Conservation (phyloP, 495 filamentous ascomycete genomes). For the Alectoria sarmentosa region DNA sequence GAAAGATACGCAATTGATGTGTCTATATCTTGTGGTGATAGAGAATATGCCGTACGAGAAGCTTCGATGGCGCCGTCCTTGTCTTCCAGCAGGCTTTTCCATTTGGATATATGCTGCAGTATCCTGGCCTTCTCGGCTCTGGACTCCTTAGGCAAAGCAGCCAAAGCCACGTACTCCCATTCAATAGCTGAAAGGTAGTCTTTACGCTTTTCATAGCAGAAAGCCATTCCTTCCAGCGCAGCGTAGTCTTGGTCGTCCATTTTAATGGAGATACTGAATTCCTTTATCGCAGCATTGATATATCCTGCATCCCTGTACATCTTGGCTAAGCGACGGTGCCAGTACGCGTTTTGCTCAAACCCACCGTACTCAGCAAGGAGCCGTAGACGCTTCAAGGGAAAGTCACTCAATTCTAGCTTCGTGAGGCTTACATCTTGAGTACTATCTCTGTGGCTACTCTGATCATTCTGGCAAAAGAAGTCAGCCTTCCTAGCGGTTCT, state of each 20-base stretch:
- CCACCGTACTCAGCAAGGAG: conserved; percentile 1
- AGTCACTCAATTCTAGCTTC: not conserved
- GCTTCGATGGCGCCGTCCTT: not conserved
- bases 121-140: not conserved
- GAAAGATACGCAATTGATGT: not conserved
- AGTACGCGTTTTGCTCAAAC: not conserved
- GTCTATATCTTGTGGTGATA: not conserved
- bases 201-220: not conserved
- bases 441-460: not conserved
- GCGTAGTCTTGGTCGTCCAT: not conserved
- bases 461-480: not conserved
- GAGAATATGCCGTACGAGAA: not conserved
- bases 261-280: not conserved
- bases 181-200: not conserved
- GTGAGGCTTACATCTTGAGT: not conserved
- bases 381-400: not conserved
- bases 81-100: not conserved
- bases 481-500: not conserved
- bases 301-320: not conserved
- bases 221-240: not conserved
- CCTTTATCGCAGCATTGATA: conserved; percentile 9
- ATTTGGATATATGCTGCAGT: not conserved
- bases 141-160: not conserved
- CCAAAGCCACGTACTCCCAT: not conserved
- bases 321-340: conserved; percentile 1